Evolutionary conservation across 2,329 filamentous ascomycete genomes (phyloP), one percentile per base, ranked within the genome.

Genomic region (Verticillium nubilum): DNA sequence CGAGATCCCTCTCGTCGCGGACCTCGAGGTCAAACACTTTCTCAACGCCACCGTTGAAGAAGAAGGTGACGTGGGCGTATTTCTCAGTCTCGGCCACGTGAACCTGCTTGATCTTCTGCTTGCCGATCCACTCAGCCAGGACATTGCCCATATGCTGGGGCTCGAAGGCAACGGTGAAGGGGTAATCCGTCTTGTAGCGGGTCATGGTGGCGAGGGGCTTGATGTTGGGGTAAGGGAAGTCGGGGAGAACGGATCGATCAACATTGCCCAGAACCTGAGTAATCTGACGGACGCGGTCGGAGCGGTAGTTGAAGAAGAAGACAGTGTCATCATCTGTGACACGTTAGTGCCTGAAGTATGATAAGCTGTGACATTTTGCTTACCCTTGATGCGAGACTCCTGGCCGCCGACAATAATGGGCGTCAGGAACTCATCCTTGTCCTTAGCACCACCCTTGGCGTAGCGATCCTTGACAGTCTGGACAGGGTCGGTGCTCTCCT

Each of bases 231-330:
- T 93, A 98, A 54, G 90, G 83, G 82, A 98, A 97, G 76, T 97
- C 91, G 66, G 93, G 91, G 67, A 86, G 85, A 59, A 93, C 92
- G 26, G 92, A 96, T 70, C 92, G 91, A 80, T 99, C 95, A 72
- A 94, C 88, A 74, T 90, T 90, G 67, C 95, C 95, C 59, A 99
- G 81, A 52, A 99, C 84, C 79, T 98, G 95, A 56, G 92, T 96
- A 74, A 99, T 90, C 77, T 99, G 95, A 68, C 95, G 91, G 58
- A 94, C 94, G 74, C 95, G 93, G 75, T 99, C 95, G 60, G 95
- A 98, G 71, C 95, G 92, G 84, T 99, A 99, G 87, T 99, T 99
- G 90, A 99, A 99, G 86, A 98, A 98, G 86, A 98, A 98, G 69
- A 98, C 85, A 58, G 92, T 94, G 73, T 99, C 95, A 66, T 90